phyloP scores from a whole-genome alignment of 768 basidiomycete species.

The Russula sp. region DNA sequence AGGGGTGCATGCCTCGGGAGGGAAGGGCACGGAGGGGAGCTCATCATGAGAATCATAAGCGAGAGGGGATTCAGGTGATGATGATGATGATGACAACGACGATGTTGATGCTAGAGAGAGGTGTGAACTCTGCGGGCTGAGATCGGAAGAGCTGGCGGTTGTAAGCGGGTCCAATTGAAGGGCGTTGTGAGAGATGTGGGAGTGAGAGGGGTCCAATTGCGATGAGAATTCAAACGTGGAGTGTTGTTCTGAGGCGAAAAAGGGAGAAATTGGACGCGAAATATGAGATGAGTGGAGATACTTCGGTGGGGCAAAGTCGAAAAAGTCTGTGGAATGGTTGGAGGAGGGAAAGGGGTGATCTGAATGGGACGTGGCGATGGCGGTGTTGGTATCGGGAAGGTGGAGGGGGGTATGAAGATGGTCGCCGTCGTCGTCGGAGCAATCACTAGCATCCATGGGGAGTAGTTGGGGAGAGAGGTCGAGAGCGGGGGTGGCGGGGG shows the following conservation, averaged over 20 bases:
- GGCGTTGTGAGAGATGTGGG: conserved; percentile 25
- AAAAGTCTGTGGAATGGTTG: conserved; percentile 21
- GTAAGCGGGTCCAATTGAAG: conserved; percentile 24
- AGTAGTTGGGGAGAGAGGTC: conserved; percentile 17
- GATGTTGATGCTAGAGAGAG: conserved; percentile 9
- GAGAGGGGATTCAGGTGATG: conserved; percentile 5
- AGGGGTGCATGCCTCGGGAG: not conserved
- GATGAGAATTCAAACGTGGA: conserved; percentile 7
- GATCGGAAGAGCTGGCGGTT: conserved; percentile 13
- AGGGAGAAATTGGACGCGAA: conserved; percentile 26
- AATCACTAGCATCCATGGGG: conserved; percentile 29
- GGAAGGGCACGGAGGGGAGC: conserved; percentile 21
- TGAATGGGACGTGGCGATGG: conserved; percentile 16
- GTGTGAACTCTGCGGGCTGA: conserved; percentile 17
- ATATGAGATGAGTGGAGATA: conserved; percentile 29
- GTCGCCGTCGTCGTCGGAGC: conserved; percentile 30
- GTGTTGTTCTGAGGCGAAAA: conserved; percentile 19
- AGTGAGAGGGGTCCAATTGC: conserved; percentile 10
- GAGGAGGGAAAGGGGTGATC: conserved; percentile 16
- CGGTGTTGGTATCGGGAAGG: conserved; percentile 14
- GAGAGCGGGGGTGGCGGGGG: conserved; percentile 19
- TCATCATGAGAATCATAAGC: conserved; percentile 12
- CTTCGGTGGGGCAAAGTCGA: conserved; percentile 22
- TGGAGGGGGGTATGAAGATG: conserved; percentile 30
- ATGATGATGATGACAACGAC: conserved; percentile 7